phyloP scores from a whole-genome alignment of 805 yeast genomes.

The Ogataea degrootiae region DNA sequence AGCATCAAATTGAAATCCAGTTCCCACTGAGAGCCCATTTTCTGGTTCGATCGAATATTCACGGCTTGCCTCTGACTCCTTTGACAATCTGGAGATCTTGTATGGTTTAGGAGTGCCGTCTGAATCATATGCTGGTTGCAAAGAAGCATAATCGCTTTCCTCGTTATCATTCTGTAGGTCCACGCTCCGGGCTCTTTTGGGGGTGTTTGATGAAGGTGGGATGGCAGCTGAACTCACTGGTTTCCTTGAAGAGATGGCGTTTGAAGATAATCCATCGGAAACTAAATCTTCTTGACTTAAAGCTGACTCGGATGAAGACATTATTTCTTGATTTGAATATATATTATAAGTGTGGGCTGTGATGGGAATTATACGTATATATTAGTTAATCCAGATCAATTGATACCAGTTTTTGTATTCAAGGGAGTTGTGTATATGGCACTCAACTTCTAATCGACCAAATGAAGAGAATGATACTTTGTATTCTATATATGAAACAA shows the following conservation, averaged over 20 bases:
- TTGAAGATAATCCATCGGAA: background rate
- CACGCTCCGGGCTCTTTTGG: conserved; percentile 9
- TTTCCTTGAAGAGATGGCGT: background rate
- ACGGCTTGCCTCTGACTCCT: background rate
- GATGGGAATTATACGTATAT: too few species aligned
- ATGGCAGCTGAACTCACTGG: background rate
- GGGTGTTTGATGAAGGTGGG: conserved; percentile 1
- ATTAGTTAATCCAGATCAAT: too few species aligned
- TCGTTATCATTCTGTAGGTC: background rate
- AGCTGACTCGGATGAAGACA: background rate
- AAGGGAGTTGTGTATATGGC: too few species aligned
- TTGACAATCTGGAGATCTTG: background rate
- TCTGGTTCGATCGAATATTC: background rate
- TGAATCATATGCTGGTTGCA: background rate
- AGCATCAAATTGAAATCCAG: conserved; percentile 3
- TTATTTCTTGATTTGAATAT: too few species aligned
- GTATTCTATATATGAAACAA: too few species aligned
- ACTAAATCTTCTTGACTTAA: background rate
- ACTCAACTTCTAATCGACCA: too few species aligned
- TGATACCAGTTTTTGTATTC: too few species aligned
- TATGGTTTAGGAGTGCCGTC: background rate
- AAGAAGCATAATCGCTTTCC: too few species aligned
- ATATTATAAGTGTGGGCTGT: too few species aligned
- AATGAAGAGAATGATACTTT: too few species aligned
- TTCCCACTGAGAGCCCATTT: conserved; percentile 9